Conservation (phyloP, 352 stramenopile genomes). For the Globisporangium lucens region DNA sequence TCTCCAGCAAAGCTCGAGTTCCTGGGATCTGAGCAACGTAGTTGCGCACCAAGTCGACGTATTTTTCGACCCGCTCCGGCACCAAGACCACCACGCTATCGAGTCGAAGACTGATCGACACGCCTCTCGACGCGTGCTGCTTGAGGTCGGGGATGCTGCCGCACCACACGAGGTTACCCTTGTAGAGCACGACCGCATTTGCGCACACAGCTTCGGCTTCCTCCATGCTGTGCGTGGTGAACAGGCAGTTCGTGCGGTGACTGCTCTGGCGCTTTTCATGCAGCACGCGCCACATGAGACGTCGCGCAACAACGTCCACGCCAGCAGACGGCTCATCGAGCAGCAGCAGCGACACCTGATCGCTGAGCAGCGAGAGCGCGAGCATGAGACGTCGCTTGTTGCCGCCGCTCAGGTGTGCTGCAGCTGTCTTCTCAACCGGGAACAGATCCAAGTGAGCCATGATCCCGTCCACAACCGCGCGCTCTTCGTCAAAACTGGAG, state of each 20-base stretch:
- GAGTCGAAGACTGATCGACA: slow-evolving; percentile 68
- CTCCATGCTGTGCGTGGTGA: slow-evolving; percentile 87
- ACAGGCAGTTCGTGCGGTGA: slow-evolving; percentile 60
- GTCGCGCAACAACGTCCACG: slow-evolving; percentile 74
- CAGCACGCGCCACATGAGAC: slow-evolving; percentile 79
- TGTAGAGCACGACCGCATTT: slow-evolving; percentile 75
- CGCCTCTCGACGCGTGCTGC: slow-evolving; percentile 55
- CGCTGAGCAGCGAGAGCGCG: slow-evolving; percentile 62
- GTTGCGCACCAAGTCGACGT: slow-evolving; percentile 36
- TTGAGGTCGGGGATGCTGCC: slow-evolving; percentile 82
- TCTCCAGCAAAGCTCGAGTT: slow-evolving; percentile 17
- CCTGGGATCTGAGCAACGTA: slow-evolving; percentile 22
- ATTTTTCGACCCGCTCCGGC: slow-evolving; percentile 34
- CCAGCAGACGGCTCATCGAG: slow-evolving; percentile 81
- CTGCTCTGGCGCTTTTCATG: slow-evolving; percentile 51
- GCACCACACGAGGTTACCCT: slow-evolving; percentile 67
- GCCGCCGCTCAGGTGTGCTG: slow-evolving; percentile 68
- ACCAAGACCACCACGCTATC: slow-evolving; percentile 45
- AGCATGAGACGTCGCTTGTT: slow-evolving; percentile 84
- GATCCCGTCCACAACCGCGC: slow-evolving; percentile 33
- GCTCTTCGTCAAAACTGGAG: slow-evolving; percentile 25
- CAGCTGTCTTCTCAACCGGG: slow-evolving; percentile 50
- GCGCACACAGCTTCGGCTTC: slow-evolving; percentile 81
- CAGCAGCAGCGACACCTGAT: slow-evolving; percentile 61
- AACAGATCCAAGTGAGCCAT: slow-evolving; percentile 59